Base-by-base conservation (phyloP, 2,329 filamentous ascomycete genomes). In the Fusarium nurragi region DNA sequence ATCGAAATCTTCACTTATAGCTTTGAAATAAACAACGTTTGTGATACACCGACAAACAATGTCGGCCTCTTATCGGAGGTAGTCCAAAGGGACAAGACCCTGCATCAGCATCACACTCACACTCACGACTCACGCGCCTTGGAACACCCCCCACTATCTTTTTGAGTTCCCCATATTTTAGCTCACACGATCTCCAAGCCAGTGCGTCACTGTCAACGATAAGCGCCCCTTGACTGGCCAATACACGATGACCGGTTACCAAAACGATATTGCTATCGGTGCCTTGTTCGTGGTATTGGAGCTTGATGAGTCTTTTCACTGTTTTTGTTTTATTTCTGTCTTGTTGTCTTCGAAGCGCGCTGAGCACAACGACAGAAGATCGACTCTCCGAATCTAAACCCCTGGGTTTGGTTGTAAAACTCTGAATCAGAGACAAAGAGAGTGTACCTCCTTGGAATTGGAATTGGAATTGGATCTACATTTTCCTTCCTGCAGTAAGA, bases 121-220 rank as follows among this genome's bases (percentile, higher is more conserved):
- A 16, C n/a, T 32, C 21, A 23, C 47, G 45, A 45, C 59, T 63
- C 59, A 58, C 52, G 60, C 53, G 53, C 41, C 47, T 64, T 58
- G 43, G 34, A 55, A 64, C 36, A 26, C 39, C 34, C 23, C 40
- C 25, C 26, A 30, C 14, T 6, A n/a, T 16, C 16, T 9, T n/a
- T 34, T n/a, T n/a, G 23, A 23, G 43, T 52, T 62, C 63, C 61
- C 68, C 68, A 62, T 59, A 68, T 66, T 68, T 68, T 60, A 70
- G 65, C 64, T 71, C 68, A 70, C 58, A 71, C 57, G 64, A 71
- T 71, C 60, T 51, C 38, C 45, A 54, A 60, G 50, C 53, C 53
- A 61, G 54, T 71, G 58, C 67, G 65, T 71, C 65, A 71, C 62
- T 36, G 40, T 41, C 34, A 14, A 49, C 49, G 67, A 71, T 71